Conservation (phyloP, 441 rosid species). For the Croton laevigatus region DNA sequence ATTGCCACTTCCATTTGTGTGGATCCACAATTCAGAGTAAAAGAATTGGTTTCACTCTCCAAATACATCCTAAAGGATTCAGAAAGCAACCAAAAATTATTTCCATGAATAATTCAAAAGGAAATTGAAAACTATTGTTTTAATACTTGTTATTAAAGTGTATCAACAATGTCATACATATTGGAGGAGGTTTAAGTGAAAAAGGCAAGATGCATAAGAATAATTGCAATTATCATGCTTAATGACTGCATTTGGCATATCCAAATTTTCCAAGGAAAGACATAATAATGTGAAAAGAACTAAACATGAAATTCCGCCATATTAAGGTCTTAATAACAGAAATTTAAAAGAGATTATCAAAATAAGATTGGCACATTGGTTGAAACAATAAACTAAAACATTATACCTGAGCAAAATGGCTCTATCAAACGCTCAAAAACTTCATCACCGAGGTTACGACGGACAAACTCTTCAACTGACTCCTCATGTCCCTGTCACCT, state of each 20-base stretch:
- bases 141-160: not conserved
- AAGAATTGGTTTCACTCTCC: not conserved
- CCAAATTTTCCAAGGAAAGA: not conserved
- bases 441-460: conserved; percentile 90
- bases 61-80: not conserved
- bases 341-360: not conserved
- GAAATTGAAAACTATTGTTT: not conserved
- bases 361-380: not conserved
- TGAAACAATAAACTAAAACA: not conserved
- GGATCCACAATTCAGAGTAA: not conserved
- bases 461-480: conserved; percentile 92
- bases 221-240: not conserved
- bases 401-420: conserved; percentile 89
- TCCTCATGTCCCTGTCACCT: conserved; percentile 94
- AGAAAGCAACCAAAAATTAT: not conserved
- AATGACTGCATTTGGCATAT: not conserved
- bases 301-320: not conserved
- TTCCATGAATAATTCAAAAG: not conserved
- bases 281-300: not conserved
- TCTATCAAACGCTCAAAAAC: conserved; percentile 90
- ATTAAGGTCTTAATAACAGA: not conserved
- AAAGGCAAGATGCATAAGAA: not conserved
- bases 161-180: not conserved
- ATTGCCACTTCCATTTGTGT: not conserved
- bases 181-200: not conserved